These are phyloP conservation scores for Marsdenia floribunda DNA, from an alignment of 257 asterid genomes.

Conservation along the genomic window DNA sequence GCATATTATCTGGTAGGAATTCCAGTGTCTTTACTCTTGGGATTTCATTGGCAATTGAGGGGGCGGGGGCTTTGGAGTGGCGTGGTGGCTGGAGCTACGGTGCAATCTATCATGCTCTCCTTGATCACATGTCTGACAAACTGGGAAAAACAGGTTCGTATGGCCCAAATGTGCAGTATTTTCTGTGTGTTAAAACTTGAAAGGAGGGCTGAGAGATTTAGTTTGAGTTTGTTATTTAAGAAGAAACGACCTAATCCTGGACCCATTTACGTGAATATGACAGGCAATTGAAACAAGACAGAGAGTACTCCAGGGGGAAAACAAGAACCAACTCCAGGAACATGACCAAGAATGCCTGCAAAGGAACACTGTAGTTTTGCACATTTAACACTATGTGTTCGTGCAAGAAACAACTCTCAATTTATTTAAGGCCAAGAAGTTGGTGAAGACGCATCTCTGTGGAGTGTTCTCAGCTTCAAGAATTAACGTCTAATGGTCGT, in stretches of 20 bases:
- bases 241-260: not conserved
- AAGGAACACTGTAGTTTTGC: too few relatives aligned
- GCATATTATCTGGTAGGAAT: constrained; percentile 72
- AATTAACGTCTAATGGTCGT: too few relatives aligned
- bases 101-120: constrained; percentile 43
- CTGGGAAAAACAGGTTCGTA: constrained; percentile 70
- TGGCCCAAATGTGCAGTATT: not conserved
- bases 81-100: constrained; percentile 52
- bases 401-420: too few relatives aligned
- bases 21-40: constrained; percentile 58
- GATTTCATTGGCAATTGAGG: constrained; percentile 48
- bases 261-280: constrained; percentile 9
- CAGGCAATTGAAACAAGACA: constrained; percentile 48
- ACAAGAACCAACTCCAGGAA: constrained; percentile 11
- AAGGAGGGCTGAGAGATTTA: too few relatives aligned
- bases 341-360: not conserved
- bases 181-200: too few relatives aligned
- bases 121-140: constrained; percentile 50
- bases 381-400: too few relatives aligned
- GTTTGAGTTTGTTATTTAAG: too few relatives aligned
- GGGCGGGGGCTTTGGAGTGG: constrained; percentile 82
- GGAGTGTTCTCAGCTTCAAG: too few relatives aligned
- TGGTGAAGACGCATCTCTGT: too few relatives aligned
- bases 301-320: constrained; percentile 28
- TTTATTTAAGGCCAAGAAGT: too few relatives aligned